Percentiles rank a stretch among this genome's conserved stretches.
These are phyloP conservation scores for Aspergillus panamensis DNA, from an alignment of 495 filamentous ascomycete species.

Conservation along the genomic window DNA sequence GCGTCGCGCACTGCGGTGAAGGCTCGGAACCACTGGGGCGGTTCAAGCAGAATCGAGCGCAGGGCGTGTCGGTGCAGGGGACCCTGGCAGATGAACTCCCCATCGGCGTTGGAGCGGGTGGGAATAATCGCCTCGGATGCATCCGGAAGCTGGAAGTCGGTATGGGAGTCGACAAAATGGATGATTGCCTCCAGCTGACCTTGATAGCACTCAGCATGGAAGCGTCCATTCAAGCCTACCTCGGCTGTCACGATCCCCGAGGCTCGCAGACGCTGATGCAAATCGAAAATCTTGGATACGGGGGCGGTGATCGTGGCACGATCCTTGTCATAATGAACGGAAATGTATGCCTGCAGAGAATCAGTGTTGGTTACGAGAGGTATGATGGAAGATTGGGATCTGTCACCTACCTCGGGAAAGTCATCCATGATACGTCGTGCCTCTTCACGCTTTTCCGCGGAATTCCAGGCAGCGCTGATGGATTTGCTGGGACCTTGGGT, in stretches of 20 bases:
- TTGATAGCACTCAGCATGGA: neutral
- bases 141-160: constrained; percentile 1
- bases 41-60: neutral
- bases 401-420: constrained; percentile 11
- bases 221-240: constrained; percentile 7
- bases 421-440: constrained; percentile 23
- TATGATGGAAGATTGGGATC: too few relatives aligned
- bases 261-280: neutral
- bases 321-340: constrained; percentile 41
- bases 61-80: neutral
- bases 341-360: constrained; percentile 38
- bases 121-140: neutral
- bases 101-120: neutral
- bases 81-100: neutral
- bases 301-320: constrained; percentile 29
- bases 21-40: constrained; percentile 1
- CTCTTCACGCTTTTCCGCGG: constrained; percentile 12
- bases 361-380: neutral
- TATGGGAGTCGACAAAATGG: neutral
- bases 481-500: neutral
- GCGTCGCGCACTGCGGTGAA: neutral
- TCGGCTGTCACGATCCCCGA: constrained; percentile 1
- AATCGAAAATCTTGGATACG: neutral
- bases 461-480: constrained; percentile 24
- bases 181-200: neutral